Evolutionary conservation across 495 filamentous ascomycete genomes (phyloP).

Genomic region (Rostrohypoxylon terebratum): DNA sequence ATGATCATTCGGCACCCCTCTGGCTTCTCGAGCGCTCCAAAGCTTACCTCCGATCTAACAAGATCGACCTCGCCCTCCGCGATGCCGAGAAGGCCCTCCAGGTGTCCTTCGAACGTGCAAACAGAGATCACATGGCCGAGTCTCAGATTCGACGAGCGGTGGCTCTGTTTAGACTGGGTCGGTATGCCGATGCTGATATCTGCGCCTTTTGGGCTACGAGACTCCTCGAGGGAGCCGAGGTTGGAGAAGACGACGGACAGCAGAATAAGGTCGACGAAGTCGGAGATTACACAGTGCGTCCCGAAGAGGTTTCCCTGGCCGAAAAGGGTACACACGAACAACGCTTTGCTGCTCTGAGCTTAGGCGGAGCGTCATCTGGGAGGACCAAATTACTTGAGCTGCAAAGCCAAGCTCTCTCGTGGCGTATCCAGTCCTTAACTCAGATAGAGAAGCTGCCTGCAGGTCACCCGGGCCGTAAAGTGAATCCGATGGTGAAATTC

Average conservation of each 20-base stretch:
- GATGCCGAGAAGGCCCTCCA: constrained; percentile 85
- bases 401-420: constrained; percentile 51
- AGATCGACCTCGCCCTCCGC: constrained; percentile 68
- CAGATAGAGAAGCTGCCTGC: constrained; percentile 72
- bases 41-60: constrained; percentile 74
- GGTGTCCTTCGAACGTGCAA: constrained; percentile 76
- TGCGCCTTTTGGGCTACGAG: constrained; percentile 75
- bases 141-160: constrained; percentile 86
- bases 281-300: constrained; percentile 54
- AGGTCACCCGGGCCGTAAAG: constrained; percentile 67
- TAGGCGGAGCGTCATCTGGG: not conserved
- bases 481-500: constrained; percentile 74
- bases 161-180: constrained; percentile 74
- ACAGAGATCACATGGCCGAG: constrained; percentile 80
- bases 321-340: constrained; percentile 49
- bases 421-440: constrained; percentile 56
- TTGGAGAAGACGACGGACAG: constrained; percentile 56
- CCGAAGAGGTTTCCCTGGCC: constrained; percentile 43
- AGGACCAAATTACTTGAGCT: constrained; percentile 15
- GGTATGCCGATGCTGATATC: constrained; percentile 80
- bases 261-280: constrained; percentile 53
- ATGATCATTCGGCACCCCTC: constrained; percentile 72
- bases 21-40: constrained; percentile 92
- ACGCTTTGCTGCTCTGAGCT: constrained; percentile 28
- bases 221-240: constrained; percentile 60